Conservation (phyloP, 1,139 yeast species). For the Geotrichum carabidarum region DNA sequence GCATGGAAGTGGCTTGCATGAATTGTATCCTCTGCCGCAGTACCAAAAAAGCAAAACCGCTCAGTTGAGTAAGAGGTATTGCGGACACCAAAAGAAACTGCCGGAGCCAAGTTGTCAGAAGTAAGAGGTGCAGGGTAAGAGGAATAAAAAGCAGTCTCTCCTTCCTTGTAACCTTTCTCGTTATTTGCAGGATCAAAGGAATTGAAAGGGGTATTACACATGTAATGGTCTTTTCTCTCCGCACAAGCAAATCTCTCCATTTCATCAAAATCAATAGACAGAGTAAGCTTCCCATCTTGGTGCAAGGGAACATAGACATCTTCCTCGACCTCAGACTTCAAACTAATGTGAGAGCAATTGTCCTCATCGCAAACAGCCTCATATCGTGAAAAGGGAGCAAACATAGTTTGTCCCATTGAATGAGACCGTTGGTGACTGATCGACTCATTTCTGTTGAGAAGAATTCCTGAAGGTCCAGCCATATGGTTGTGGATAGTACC, state of each 20-base stretch:
- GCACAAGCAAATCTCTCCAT: slow-evolving; percentile 38
- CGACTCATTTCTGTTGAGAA: slow-evolving; percentile 11
- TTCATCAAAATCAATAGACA: slow-evolving; percentile 39
- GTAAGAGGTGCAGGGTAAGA: too few relatives aligned
- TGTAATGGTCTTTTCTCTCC: slow-evolving; percentile 2
- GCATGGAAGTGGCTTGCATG: slow-evolving; percentile 85
- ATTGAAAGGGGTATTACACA: too few relatives aligned
- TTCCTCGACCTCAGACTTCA: slow-evolving; percentile 72
- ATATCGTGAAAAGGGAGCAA: neutral
- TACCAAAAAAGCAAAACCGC: slow-evolving; percentile 75
- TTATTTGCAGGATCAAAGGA: too few relatives aligned
- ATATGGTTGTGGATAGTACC: too few relatives aligned
- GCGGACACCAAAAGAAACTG: slow-evolving; percentile 35
- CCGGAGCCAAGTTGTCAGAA: neutral
- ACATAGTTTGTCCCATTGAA: slow-evolving; percentile 13
- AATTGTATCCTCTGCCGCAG: slow-evolving; percentile 77
- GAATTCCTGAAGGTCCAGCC: slow-evolving; percentile 17
- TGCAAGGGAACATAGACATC: slow-evolving; percentile 97
- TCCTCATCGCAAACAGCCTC: slow-evolving; percentile 22
- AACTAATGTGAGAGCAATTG: slow-evolving; percentile 30
- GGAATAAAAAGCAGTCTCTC: too few relatives aligned
- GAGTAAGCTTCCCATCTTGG: slow-evolving; percentile 46
- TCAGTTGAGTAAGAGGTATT: slow-evolving; percentile 37
- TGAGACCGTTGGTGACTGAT: slow-evolving; percentile 6
- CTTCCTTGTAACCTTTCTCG: too few relatives aligned